Evolutionary conservation across 1,284 basidiomycete genomes (phyloP).

Genomic region (Peniophora sp.): DNA sequence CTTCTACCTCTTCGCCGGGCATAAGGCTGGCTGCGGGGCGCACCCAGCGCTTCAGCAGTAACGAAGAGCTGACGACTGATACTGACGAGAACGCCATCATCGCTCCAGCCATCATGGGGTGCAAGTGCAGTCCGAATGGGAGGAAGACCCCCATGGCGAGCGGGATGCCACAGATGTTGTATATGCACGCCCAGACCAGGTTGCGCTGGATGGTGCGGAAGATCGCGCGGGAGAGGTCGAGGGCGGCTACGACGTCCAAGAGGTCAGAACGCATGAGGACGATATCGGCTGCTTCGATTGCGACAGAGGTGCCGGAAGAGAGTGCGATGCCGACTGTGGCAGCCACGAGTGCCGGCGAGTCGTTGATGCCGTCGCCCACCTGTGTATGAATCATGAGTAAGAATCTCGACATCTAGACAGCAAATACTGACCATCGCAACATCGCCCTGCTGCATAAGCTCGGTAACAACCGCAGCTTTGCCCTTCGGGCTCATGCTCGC

Average conservation of each 20-base stretch:
- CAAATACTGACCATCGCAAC: slow-evolving; percentile 76
- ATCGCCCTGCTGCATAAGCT: slow-evolving; percentile 68
- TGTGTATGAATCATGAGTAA: slow-evolving; percentile 29
- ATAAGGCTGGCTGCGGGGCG: slow-evolving; percentile 65
- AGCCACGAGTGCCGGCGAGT: slow-evolving; percentile 93
- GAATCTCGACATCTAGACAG: neutral
- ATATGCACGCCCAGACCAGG: slow-evolving; percentile 88
- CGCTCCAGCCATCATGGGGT: slow-evolving; percentile 96
- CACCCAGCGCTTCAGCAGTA: slow-evolving; percentile 84
- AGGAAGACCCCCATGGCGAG: slow-evolving; percentile 96
- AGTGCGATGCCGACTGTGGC: slow-evolving; percentile 95
- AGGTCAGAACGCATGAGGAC: slow-evolving; percentile 96
- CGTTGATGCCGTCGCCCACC: slow-evolving; percentile 99
- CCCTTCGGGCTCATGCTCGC: slow-evolving; percentile 90
- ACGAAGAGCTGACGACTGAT: slow-evolving; percentile 87
- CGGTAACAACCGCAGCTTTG: slow-evolving; percentile 77
- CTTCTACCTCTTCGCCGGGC: slow-evolving; percentile 41
- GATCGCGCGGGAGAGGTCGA: slow-evolving; percentile 86
- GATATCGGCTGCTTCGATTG: slow-evolving; percentile 96
- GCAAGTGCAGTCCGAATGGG: slow-evolving; percentile 87
- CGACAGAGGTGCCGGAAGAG: slow-evolving; percentile 92
- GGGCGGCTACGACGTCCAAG: slow-evolving; percentile 92
- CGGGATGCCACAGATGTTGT: slow-evolving; percentile 95
- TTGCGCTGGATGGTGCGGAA: slow-evolving; percentile 88
- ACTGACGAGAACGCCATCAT: slow-evolving; percentile 99